These are phyloP conservation scores for Aspergillus alliaceus DNA, from an alignment of 2,329 filamentous ascomycete species.

Conservation along the genomic window DNA sequence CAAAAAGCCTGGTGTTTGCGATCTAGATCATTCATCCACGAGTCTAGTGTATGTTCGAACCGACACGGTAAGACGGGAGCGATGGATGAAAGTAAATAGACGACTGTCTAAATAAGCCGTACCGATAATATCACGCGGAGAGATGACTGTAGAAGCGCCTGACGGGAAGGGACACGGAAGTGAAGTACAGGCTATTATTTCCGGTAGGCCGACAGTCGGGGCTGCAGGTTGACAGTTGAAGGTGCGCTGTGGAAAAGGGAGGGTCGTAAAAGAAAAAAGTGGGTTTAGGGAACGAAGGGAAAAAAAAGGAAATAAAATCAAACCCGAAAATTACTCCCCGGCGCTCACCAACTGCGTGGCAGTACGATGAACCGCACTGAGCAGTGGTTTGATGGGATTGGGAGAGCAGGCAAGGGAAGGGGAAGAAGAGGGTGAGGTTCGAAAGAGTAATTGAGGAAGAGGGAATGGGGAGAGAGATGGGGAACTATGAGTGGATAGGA, in stretches of 20 bases:
- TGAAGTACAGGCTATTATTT: constrained; percentile 3
- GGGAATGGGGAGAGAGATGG: constrained; percentile 17
- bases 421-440: constrained; percentile 18
- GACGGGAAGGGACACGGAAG: background rate
- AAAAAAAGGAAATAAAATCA: constrained; percentile 10
- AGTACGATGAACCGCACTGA: constrained; percentile 32
- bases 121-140: constrained; percentile 7
- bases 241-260: constrained; percentile 8
- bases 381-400: constrained; percentile 27
- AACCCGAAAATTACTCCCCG: constrained; percentile 16
- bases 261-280: constrained; percentile 4
- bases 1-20: constrained; percentile 15
- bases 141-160: constrained; percentile 2
- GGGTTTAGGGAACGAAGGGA: constrained; percentile 3
- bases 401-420: constrained; percentile 15
- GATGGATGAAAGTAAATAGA: background rate
- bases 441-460: constrained; percentile 15
- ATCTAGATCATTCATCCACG: constrained; percentile 23
- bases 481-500: constrained; percentile 16
- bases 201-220: constrained; percentile 7
- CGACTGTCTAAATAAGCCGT: constrained; percentile 10
- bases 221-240: constrained; percentile 11
- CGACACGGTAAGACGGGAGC: constrained; percentile 7
- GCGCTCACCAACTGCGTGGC: constrained; percentile 28
- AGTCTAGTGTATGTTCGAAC: background rate